Base-by-base conservation (phyloP, 108 stramenopile genomes). In the Pseudonitzschia delicatissima region DNA sequence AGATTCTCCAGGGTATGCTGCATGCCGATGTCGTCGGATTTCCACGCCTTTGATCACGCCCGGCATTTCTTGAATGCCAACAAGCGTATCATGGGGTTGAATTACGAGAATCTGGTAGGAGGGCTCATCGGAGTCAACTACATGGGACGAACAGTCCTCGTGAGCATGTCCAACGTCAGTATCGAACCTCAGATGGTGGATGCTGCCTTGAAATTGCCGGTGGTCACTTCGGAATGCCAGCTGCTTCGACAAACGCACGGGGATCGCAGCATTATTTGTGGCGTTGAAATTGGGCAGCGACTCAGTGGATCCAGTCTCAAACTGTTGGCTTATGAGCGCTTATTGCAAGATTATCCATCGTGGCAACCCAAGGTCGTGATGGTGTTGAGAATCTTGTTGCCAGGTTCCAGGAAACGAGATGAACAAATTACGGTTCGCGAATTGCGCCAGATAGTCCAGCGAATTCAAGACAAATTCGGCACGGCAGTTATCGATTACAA, bases 21-120 rank as follows among this genome's bases (percentile, higher is more conserved):
- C 85, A 87, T 62, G 98, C 99, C 1, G 96, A 99, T 77, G 92
- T 99, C 13, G 91, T 99, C 25, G 99, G 99, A 36, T 99, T 99
- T n/a, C 73, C 99, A 99, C 80, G 94, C 99, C 9, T 99, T 99
- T 85, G 98, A 99, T 73, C 98, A 99, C 72, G 98, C 99, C 2
- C 81, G 99, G 8, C 99, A 99, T 72, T 99, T 99, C 79, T 78
- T 99, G 57, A 98, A 98, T 77, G 98, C 98, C 8, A 84, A 96
- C 70, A 98, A 98, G 73, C 96, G 99, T 4, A 94, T 98, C 50
- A 73, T 99, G 66, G 99, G 99, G n/a, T 69, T 98, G 40, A 88
- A 76, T 40, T 96, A 96, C 65, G 88, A 96, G 65, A 85, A 73
- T 64, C 52, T 94, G 23, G 79, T 79, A 1, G 94, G 99, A 21